A percentile compares a stretch with the other conserved stretches of the same genome.
Evolutionary conservation across 257 asterid species (phyloP).

Genomic region (Nicotiana otophora): DNA sequence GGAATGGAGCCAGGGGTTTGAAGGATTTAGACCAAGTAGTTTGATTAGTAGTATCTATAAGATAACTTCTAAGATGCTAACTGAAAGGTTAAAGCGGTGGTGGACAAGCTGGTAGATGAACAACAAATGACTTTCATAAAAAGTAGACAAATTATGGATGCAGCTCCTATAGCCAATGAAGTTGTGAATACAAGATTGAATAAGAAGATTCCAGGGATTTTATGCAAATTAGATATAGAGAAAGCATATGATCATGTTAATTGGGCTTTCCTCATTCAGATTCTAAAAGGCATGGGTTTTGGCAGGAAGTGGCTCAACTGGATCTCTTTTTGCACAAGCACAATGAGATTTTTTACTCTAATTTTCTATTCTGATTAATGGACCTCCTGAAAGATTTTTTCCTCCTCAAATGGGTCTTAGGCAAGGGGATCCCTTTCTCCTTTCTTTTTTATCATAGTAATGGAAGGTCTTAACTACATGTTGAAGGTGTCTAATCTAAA

Average conservation of each 20-base stretch:
- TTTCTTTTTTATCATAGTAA: neutral
- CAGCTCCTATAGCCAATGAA: too few relatives aligned
- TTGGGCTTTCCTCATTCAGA: too few relatives aligned
- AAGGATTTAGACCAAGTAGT: neutral
- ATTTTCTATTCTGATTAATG: neutral
- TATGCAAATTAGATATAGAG: too few relatives aligned
- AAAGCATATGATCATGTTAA: too few relatives aligned
- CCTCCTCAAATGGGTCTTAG: neutral
- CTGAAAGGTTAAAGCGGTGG: neutral
- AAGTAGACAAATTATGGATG: too few relatives aligned
- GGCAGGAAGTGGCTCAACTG: neutral
- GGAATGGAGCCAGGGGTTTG: neutral
- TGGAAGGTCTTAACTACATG: neutral
- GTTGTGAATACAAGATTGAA: too few relatives aligned
- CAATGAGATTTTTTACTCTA: neutral
- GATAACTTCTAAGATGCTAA: neutral
- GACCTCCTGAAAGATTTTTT: neutral
- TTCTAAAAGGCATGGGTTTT: too few relatives aligned
- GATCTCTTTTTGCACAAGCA: neutral
- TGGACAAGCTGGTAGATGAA: neutral
- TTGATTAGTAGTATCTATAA: too few relatives aligned
- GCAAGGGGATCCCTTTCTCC: neutral
- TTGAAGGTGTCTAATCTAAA: neutral
- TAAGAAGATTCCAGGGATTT: too few relatives aligned
- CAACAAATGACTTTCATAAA: neutral